Evolutionary conservation across 192 early-diverging fungal genomes (phyloP).

Genomic region (Lobosporangium transversale): DNA sequence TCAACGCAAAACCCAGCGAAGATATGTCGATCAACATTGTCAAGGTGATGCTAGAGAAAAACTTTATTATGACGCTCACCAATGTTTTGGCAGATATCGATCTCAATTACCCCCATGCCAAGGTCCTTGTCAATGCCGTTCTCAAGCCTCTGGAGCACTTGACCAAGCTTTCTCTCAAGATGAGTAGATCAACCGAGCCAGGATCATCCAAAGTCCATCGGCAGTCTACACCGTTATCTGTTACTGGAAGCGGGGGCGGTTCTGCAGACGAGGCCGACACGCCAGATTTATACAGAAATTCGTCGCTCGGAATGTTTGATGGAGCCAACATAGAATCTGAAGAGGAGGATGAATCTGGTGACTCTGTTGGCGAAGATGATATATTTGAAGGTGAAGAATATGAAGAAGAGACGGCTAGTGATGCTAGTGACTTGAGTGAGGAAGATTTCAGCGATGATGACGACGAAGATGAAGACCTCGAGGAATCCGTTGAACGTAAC

Average conservation of each 20-base stretch:
- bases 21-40: conserved; percentile 70
- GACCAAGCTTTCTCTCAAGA: conserved; percentile 87
- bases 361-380: conserved; percentile 69
- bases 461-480: conserved; percentile 70
- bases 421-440: conserved; percentile 67
- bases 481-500: conserved; percentile 61
- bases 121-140: conserved; percentile 76
- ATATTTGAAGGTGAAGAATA: conserved; percentile 73
- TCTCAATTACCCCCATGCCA: conserved; percentile 87
- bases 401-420: conserved; percentile 75
- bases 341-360: conserved; percentile 65
- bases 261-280: conserved; percentile 83
- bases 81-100: conserved; percentile 86
- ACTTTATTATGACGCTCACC: conserved; percentile 82
- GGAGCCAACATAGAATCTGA: conserved; percentile 78
- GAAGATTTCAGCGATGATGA: conserved; percentile 62
- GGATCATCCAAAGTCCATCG: conserved; percentile 43
- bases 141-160: conserved; percentile 90
- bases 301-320: conserved; percentile 83
- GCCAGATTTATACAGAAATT: conserved; percentile 83
- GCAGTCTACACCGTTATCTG: conserved; percentile 54
- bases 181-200: conserved; percentile 75
- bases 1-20: conserved; percentile 50
- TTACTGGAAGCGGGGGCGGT: conserved; percentile 35
- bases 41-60: conserved; percentile 90